Percentiles rank a stretch among this genome's conserved stretches.
Evolutionary conservation across 352 stramenopile genomes (phyloP).

Genomic region (Globisporangium cederbergense): DNA sequence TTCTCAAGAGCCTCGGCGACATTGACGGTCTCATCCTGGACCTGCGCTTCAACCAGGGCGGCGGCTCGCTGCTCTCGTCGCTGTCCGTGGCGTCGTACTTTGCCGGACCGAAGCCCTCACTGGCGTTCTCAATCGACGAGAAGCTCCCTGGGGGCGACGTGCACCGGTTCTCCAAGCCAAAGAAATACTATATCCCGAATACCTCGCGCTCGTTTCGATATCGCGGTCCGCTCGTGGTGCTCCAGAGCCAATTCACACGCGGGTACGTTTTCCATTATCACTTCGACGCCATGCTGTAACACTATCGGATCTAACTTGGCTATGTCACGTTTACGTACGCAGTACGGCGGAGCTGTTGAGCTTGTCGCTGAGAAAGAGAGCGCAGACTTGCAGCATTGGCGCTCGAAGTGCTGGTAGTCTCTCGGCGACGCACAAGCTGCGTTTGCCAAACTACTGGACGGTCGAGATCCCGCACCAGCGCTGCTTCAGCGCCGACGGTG

Average conservation of each 20-base stretch:
- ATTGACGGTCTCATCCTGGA: conserved; percentile 75
- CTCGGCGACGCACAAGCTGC: conserved; percentile 55
- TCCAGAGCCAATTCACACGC: conserved; percentile 75
- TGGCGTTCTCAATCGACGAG: conserved; percentile 72
- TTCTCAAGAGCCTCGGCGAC: conserved; percentile 57
- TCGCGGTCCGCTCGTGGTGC: conserved; percentile 57
- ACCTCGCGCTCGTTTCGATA: conserved; percentile 55
- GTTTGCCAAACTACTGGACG: conserved; percentile 81
- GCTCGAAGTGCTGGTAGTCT: conserved; percentile 53
- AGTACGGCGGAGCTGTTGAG: conserved; percentile 72
- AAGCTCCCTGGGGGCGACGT: conserved; percentile 35
- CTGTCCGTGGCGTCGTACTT: conserved; percentile 78
- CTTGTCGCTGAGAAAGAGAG: conserved; percentile 61
- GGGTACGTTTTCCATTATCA: conserved; percentile 37
- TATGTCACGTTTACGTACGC: conserved; percentile 6
- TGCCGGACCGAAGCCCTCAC: conserved; percentile 32
- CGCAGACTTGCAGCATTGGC: conserved; percentile 60
- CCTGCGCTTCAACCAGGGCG: conserved; percentile 70
- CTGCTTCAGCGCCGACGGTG: conserved; percentile 60
- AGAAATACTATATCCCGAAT: conserved; percentile 62
- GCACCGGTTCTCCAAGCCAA: conserved; percentile 45
- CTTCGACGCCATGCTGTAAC: background rate
- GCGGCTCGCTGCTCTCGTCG: conserved; percentile 56
- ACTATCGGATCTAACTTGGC: conserved; percentile 2
- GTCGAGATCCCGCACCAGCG: conserved; percentile 76